Percentiles rank a stretch among this genome's conserved stretches.
phyloP scores from a whole-genome alignment of 768 basidiomycete genomes.

The Tylopilus rubrobrunneus region DNA sequence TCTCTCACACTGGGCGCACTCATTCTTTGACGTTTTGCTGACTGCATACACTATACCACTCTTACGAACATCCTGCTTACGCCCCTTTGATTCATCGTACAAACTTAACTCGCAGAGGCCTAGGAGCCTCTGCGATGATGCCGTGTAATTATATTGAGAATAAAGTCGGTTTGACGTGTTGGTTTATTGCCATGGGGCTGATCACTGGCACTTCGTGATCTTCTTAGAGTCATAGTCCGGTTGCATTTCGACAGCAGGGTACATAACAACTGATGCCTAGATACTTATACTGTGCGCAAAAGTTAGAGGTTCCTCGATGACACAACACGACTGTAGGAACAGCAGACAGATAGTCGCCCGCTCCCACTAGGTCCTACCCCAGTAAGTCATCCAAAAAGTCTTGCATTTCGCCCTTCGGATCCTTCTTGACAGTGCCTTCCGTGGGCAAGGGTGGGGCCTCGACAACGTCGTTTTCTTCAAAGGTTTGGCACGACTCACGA shows the following conservation, averaged over 20 bases:
- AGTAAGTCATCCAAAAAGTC: constrained; percentile 69
- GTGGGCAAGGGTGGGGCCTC: constrained; percentile 56
- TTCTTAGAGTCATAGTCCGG: background rate
- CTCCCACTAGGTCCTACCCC: constrained; percentile 23
- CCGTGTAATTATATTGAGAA: constrained; percentile 4
- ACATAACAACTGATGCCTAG: background rate
- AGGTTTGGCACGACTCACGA: constrained; percentile 2
- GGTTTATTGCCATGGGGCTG: background rate
- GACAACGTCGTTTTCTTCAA: constrained; percentile 30
- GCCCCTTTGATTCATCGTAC: constrained; percentile 2
- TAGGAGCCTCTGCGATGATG: background rate
- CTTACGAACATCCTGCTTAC: background rate
- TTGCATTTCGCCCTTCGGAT: constrained; percentile 59
- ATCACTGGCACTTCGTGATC: background rate
- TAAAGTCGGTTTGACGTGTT: background rate
- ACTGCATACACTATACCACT: background rate
- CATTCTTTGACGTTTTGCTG: constrained; percentile 2
- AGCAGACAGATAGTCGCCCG: background rate
- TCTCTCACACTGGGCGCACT: constrained; percentile 1
- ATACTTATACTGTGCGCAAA: background rate
- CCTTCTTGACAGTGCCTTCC: constrained; percentile 31
- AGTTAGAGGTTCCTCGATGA: background rate
- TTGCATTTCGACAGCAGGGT: background rate
- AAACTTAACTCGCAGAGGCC: constrained; percentile 1
- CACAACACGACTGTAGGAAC: background rate